Percentiles rank a stretch among this genome's conserved stretches.
Conservation (phyloP, 495 filamentous ascomycete genomes). For the Talaromyces borbonicus region DNA sequence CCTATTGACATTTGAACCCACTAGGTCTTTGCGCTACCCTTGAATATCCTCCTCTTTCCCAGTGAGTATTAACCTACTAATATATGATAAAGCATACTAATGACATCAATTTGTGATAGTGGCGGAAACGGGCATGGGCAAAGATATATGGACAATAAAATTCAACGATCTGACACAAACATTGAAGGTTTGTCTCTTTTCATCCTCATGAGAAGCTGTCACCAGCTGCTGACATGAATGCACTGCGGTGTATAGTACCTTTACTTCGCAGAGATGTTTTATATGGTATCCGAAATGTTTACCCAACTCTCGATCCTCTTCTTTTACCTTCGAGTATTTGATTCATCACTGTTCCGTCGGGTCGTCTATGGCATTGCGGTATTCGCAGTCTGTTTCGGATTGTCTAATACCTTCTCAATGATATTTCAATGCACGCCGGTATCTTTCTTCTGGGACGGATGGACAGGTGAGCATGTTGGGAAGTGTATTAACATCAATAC, state of each 20-base stretch:
- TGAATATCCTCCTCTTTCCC: conserved; percentile 16
- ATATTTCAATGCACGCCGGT: conserved; percentile 29
- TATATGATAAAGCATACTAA: background rate
- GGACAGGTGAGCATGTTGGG: conserved; percentile 18
- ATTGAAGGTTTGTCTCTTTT: conserved; percentile 13
- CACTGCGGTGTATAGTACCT: conserved; percentile 4
- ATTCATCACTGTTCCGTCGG: conserved; percentile 11
- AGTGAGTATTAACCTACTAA: conserved; percentile 7
- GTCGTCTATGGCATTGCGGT: conserved; percentile 17
- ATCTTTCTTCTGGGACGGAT: conserved; percentile 21
- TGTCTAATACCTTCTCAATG: conserved; percentile 19
- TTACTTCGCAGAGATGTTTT: conserved; percentile 20
- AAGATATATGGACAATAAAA: conserved; percentile 32
- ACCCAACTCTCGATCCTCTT: conserved; percentile 26
- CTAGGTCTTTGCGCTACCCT: conserved; percentile 8
- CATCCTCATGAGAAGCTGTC: too few relatives aligned
- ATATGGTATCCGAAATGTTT: conserved; percentile 17
- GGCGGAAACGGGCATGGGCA: conserved; percentile 20
- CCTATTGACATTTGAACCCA: background rate
- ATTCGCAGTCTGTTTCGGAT: conserved; percentile 20
- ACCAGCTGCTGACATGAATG: too few relatives aligned
- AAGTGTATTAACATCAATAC: conserved; percentile 17
- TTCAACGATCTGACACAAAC: conserved; percentile 26
- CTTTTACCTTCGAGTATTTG: conserved; percentile 30
- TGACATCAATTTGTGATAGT: conserved; percentile 10